A percentile compares a stretch with the other conserved stretches of the same genome.
These are phyloP conservation scores for Dioscorea dumetorum DNA, from an alignment of 106 monocot species.

Conservation along the genomic window DNA sequence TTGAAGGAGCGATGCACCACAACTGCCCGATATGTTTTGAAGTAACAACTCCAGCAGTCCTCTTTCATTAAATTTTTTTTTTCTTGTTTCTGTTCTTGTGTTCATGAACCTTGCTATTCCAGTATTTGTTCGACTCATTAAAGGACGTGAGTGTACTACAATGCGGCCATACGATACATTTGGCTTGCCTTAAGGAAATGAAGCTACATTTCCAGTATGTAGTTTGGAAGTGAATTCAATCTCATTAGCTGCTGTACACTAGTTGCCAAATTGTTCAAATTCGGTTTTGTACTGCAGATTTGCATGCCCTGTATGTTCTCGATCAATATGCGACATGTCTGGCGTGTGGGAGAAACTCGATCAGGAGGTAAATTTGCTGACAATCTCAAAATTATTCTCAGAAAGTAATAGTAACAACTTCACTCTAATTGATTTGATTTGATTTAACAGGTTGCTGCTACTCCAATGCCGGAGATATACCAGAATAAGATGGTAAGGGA, in stretches of 20 bases:
- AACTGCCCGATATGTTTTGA: conserved; percentile 73
- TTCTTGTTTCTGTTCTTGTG: background rate
- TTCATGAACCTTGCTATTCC: background rate
- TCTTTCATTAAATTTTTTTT: background rate
- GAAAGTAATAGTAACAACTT: background rate
- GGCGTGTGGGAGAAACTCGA: conserved; percentile 69
- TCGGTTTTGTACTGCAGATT: conserved; percentile 26
- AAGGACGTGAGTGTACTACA: conserved; percentile 48
- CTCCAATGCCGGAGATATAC: conserved; percentile 67
- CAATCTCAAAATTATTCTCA: background rate
- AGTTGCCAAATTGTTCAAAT: no score
- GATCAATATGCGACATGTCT: conserved; percentile 87
- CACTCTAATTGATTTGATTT: background rate
- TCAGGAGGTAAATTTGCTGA: conserved; percentile 38
- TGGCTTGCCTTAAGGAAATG: conserved; percentile 74
- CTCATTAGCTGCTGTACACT: no score
- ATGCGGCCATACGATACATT: conserved; percentile 68
- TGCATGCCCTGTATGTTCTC: conserved; percentile 80
- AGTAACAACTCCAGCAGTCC: conserved; percentile 14
- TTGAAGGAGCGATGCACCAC: conserved; percentile 75
- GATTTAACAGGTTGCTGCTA: conserved; percentile 50
- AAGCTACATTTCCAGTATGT: conserved; percentile 57
- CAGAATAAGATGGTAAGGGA: conserved; percentile 63
- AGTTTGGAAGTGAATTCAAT: background rate
- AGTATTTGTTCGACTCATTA: conserved; percentile 65